Evolutionary conservation across 2,329 filamentous ascomycete genomes (phyloP).

Genomic region (Pseudomassariella vexata): DNA sequence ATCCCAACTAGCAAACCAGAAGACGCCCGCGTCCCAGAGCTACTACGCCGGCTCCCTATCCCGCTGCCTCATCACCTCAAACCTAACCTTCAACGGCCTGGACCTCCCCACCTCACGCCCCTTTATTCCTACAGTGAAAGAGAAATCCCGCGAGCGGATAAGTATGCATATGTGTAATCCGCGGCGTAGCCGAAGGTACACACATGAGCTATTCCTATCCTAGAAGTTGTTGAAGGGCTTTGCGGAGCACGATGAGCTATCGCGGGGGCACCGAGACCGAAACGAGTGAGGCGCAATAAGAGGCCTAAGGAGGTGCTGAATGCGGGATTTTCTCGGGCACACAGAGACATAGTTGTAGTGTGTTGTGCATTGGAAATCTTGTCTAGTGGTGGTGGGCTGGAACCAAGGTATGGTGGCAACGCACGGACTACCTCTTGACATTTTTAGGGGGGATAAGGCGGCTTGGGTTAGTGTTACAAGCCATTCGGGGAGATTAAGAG

Average conservation of each 20-base stretch:
- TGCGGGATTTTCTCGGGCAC: no score
- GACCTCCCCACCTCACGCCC: slow-evolving; percentile 40
- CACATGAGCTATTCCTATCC: slow-evolving; percentile 43
- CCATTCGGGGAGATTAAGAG: slow-evolving; percentile 53
- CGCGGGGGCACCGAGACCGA: slow-evolving; percentile 38
- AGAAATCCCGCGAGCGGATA: slow-evolving; percentile 59
- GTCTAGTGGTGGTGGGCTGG: no score
- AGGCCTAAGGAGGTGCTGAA: slow-evolving; percentile 40
- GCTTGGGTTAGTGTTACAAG: slow-evolving; percentile 56
- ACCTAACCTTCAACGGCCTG: slow-evolving; percentile 53
- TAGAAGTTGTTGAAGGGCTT: slow-evolving; percentile 58
- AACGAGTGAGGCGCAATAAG: slow-evolving; percentile 41
- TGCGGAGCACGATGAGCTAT: slow-evolving; percentile 44
- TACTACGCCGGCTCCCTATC: slow-evolving; percentile 62
- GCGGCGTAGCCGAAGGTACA: slow-evolving; percentile 47
- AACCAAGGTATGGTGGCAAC: no score
- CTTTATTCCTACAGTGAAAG: slow-evolving; percentile 58
- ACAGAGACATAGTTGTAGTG: no score
- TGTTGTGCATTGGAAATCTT: no score
- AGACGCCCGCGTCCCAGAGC: slow-evolving; percentile 54
- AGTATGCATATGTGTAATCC: slow-evolving; percentile 65
- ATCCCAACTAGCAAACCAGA: slow-evolving; percentile 41
- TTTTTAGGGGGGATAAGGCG: slow-evolving; percentile 45
- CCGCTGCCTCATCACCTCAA: slow-evolving; percentile 58
- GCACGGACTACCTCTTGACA: no score